phyloP scores from a whole-genome alignment of 2,329 filamentous ascomycete species.

The Fusarium austroafricanum region DNA sequence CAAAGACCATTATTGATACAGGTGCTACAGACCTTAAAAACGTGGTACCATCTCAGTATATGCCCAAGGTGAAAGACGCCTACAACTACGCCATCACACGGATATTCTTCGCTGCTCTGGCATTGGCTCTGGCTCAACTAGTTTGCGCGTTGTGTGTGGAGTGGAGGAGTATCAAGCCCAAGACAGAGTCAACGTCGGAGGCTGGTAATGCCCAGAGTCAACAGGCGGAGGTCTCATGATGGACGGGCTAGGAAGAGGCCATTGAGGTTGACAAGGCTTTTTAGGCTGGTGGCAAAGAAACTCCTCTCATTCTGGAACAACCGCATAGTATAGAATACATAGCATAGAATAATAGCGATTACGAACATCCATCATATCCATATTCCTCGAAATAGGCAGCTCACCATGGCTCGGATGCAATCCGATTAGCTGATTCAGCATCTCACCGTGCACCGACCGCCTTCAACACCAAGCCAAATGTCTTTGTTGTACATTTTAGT shows the following conservation, averaged over 20 bases:
- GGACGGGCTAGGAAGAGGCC: background rate
- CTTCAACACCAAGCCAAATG: background rate
- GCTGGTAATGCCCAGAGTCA: background rate
- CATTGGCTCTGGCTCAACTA: constrained; percentile 65
- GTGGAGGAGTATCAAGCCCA: constrained; percentile 74
- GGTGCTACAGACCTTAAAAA: constrained; percentile 71
- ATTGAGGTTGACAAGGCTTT: background rate
- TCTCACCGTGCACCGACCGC: background rate
- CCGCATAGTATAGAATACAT: background rate
- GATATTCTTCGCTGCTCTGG: constrained; percentile 72
- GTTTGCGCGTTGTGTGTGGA: constrained; percentile 70
- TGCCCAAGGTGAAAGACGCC: constrained; percentile 66
- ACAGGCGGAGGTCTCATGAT: constrained; percentile 29
- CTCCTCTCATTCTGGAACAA: background rate
- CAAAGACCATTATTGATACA: constrained; percentile 56
- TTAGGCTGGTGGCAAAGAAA: background rate
- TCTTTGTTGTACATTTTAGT: constrained; percentile 2
- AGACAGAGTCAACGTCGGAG: constrained; percentile 44
- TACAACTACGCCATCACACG: constrained; percentile 74
- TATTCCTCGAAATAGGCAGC: background rate
- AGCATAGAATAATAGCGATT: constrained; percentile 7
- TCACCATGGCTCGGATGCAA: constrained; percentile 10
- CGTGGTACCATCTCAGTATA: constrained; percentile 61
- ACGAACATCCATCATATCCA: background rate
- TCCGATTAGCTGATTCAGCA: constrained; percentile 1